Conservation (phyloP, 768 basidiomycete genomes). For the Mrakia frigida region DNA sequence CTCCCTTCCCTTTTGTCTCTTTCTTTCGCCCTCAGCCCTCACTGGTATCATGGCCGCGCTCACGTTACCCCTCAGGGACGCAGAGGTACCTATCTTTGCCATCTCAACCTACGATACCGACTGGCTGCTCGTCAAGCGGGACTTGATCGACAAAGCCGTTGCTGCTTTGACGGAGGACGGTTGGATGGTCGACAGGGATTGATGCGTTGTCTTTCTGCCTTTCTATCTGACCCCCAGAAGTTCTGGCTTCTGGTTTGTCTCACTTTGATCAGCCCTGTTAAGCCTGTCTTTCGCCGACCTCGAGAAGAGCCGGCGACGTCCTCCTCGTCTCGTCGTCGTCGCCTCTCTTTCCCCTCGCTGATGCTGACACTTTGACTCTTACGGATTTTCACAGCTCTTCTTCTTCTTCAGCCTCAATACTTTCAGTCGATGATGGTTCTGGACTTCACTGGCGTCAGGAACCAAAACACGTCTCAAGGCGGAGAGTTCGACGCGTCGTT, state of each 20-base stretch:
- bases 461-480: too few relatives aligned
- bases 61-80: slow-evolving; percentile 53
- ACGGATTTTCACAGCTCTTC: too few relatives aligned
- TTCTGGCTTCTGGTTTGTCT: neutral
- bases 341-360: too few relatives aligned
- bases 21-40: slow-evolving; percentile 46
- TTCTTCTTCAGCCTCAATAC: too few relatives aligned
- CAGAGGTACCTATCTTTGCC: slow-evolving; percentile 56
- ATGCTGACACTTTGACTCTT: too few relatives aligned
- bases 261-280: neutral
- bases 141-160: slow-evolving; percentile 48
- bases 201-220: neutral
- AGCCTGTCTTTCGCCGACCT: too few relatives aligned
- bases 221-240: neutral
- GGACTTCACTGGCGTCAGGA: too few relatives aligned
- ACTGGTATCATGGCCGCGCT: slow-evolving; percentile 58
- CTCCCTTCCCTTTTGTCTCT: neutral
- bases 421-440: too few relatives aligned
- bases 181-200: slow-evolving; percentile 48
- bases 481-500: too few relatives aligned
- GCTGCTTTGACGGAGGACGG: slow-evolving; percentile 51
- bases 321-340: too few relatives aligned
- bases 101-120: slow-evolving; percentile 68
- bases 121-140: slow-evolving; percentile 56
- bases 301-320: too few relatives aligned